Evolutionary conservation across 2,329 filamentous ascomycete genomes (phyloP), one percentile per base, ranked within the genome.

Genomic region (Alternaria panax): DNA sequence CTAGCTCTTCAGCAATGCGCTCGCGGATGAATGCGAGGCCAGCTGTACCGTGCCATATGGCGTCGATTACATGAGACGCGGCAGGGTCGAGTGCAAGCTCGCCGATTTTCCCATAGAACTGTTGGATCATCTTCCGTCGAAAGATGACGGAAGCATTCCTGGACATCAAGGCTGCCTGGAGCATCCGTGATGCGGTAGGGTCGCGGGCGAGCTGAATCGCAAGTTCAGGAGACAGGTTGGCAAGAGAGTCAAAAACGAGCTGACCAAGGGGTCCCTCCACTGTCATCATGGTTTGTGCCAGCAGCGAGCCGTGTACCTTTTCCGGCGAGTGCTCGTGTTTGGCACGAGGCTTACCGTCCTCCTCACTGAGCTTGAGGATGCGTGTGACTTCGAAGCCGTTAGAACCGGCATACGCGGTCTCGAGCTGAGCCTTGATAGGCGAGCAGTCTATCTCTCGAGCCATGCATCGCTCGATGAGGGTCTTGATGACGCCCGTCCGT

Each of bases 301-400:
- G 85, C 46, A 97, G 85, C 20, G 92, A 92, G 60, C 90, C 92
- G 80, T 99, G 93, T 75, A 92, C 78, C 83, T 92, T 87, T 80
- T 86, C 67, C 66, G 80, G 73, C 7, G 74, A 65, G 32, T 72
- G 68, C 52, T 74, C 67, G 50, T 72, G 63, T 38, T 70, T 77
- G 51, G 69, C 60, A 30, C 72, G 67, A 7, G 60, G 54, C 50
- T 75, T 75, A 18, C 62, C 68, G 76, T 78, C 71, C 7, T 80
- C 77, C 25, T 86, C 81, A 30, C 83, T 84, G 18, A 89, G 76
- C 62, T 84, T 84, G 34, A 91, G 82, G 70, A 92, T 84, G 59
- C 86, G 86, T 12, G 84, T 79, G 34, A 92, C 74, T 68, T 77
- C 87, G 77, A 77, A 83, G 60, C 62, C 83, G n/a, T 82, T 75